Conservation (phyloP, 768 basidiomycete species). For the Solioccasus polychromus region DNA sequence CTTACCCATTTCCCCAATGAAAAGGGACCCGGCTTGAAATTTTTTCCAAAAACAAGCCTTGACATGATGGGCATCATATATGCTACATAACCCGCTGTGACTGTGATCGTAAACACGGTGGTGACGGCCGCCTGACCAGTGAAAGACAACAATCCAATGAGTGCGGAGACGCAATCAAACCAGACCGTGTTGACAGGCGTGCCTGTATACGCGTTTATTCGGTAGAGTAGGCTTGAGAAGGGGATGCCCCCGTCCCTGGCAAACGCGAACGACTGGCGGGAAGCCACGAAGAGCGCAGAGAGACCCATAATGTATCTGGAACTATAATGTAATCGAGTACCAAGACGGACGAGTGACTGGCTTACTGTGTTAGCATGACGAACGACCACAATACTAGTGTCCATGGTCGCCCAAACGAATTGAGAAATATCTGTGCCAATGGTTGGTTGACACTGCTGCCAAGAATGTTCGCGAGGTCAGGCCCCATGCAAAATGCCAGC, state of each 20-base stretch:
- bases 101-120: conserved; percentile 50
- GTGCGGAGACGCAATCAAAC: conserved; percentile 40
- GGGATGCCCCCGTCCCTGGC: conserved; percentile 59
- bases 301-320: conserved; percentile 46
- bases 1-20: conserved; percentile 40
- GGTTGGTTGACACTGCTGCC: conserved; percentile 35
- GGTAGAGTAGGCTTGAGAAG: conserved; percentile 49
- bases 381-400: conserved; percentile 52
- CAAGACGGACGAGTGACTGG: not conserved
- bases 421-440: conserved; percentile 39
- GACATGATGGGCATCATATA: conserved; percentile 46
- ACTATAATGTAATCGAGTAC: not conserved
- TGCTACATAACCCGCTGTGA: conserved; percentile 42
- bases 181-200: conserved; percentile 60
- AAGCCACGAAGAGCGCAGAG: conserved; percentile 40
- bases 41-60: conserved; percentile 44
- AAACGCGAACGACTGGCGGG: conserved; percentile 55
- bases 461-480: conserved; percentile 38
- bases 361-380: conserved; percentile 46
- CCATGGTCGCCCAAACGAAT: conserved; percentile 39
- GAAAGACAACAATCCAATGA: conserved; percentile 52
- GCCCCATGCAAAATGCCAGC: conserved; percentile 57
- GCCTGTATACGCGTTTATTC: conserved; percentile 46
- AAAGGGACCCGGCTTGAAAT: conserved; percentile 47
- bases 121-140: conserved; percentile 51